phyloP scores from a whole-genome alignment of 805 yeast genomes.

The Lachancea lanzarotensis region DNA sequence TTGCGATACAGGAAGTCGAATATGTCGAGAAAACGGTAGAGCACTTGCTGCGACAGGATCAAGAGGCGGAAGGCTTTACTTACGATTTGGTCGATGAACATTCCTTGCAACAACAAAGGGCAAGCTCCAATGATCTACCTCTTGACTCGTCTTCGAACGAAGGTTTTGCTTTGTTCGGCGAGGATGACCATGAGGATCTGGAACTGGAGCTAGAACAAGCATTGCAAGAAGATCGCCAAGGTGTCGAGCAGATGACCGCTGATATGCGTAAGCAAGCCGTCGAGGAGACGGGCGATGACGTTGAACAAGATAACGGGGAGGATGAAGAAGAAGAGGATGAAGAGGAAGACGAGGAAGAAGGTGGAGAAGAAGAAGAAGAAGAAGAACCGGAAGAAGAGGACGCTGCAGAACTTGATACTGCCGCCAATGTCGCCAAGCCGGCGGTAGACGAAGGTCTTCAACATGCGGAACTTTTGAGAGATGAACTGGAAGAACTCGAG shows the following conservation, averaged over 20 bases:
- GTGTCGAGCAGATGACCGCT: slow-evolving; percentile 17
- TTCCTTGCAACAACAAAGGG: slow-evolving; percentile 28
- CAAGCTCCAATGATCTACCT: slow-evolving; percentile 15
- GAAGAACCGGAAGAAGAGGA: slow-evolving; percentile 47
- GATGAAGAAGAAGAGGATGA: slow-evolving; percentile 31
- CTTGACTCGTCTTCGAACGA: slow-evolving; percentile 2
- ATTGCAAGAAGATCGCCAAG: slow-evolving; percentile 37
- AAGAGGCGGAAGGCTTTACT: slow-evolving; percentile 71
- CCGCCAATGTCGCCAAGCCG: slow-evolving; percentile 33
- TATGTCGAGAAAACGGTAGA: slow-evolving; percentile 74
- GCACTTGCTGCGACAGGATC: slow-evolving; percentile 66
- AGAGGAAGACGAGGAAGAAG: slow-evolving; percentile 31
- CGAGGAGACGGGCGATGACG: slow-evolving; percentile 34
- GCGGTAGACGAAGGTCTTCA: slow-evolving; percentile 52
- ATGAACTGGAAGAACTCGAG: slow-evolving; percentile 80
- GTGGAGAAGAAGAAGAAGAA: slow-evolving; percentile 38
- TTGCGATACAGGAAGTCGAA: slow-evolving; percentile 65
- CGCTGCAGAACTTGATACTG: slow-evolving; percentile 15
- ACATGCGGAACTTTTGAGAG: slow-evolving; percentile 69
- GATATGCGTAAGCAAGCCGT: slow-evolving; percentile 16
- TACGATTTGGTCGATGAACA: slow-evolving; percentile 67
- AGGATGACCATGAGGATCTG: slow-evolving; percentile 37
- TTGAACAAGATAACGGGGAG: slow-evolving; percentile 30
- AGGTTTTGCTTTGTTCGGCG: slow-evolving; percentile 7
- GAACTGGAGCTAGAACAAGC: slow-evolving; percentile 56